A percentile compares a stretch with the other conserved stretches of the same genome.
These are phyloP conservation scores for Beauveria pseudobassiana DNA, from an alignment of 2,329 filamentous ascomycete species.

Conservation along the genomic window DNA sequence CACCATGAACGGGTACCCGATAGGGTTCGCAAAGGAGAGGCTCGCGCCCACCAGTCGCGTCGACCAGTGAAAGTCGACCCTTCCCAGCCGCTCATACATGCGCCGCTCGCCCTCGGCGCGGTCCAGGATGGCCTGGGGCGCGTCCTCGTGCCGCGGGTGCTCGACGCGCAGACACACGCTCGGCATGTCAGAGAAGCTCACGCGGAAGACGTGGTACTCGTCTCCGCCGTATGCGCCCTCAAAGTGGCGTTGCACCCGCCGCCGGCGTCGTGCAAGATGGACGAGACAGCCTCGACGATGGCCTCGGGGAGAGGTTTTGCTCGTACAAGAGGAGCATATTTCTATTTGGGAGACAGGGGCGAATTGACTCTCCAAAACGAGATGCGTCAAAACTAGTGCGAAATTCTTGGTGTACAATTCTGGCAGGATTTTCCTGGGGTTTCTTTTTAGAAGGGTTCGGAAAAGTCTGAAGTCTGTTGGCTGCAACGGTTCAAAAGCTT, in stretches of 20 bases:
- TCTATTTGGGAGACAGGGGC: no score
- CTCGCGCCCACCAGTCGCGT: not conserved
- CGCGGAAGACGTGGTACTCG: not conserved
- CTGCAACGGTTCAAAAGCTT: no score
- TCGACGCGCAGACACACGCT: not conserved
- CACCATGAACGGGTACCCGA: slow-evolving; percentile 2
- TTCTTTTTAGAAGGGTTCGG: no score
- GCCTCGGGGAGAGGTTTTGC: not conserved
- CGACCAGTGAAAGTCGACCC: not conserved
- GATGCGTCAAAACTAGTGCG: no score
- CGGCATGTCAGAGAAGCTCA: not conserved
- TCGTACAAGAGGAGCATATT: not conserved
- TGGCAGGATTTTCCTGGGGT: no score
- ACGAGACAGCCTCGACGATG: not conserved
- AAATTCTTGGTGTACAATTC: no score
- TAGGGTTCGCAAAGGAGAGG: slow-evolving; percentile 1
- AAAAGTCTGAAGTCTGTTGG: no score
- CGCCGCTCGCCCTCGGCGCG: not conserved
- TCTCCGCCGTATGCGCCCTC: not conserved
- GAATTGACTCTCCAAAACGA: no score
- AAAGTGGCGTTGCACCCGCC: not conserved
- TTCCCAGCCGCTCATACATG: not conserved
- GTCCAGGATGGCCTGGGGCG: not conserved
- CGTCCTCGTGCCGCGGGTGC: not conserved
- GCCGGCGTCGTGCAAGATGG: not conserved